Base-by-base conservation (phyloP, 768 basidiomycete genomes). In the Leccinellum albellum region DNA sequence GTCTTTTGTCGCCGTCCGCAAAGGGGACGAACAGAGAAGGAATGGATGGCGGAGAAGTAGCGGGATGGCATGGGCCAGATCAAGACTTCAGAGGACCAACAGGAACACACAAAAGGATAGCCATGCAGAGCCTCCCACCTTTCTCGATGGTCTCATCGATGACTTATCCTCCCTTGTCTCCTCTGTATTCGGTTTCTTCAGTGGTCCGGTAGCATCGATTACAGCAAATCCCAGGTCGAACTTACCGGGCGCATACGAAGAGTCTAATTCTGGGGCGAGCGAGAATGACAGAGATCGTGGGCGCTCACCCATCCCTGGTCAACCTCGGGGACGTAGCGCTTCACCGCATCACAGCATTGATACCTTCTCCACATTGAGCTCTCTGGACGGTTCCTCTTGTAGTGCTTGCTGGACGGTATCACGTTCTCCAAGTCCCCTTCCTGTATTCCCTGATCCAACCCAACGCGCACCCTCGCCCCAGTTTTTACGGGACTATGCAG, bases 1-100 rank as follows among this genome's bases (percentile, higher is more conserved):
- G 0, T 82, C 82, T 2, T 87, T 86, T 61, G 71, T 87, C 45
- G 84, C 82, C 1, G 71, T 82, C 2, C 79, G 82, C 54, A 64
- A 57, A 35, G 74, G 70, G n/a, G 63, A 53, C 3, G 72, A 63
- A 48, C 56, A 28, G 32, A 29, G 12, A 29, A 61, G 70, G 50
- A 21, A 15, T 9, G 52, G 49, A 31, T 54, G 51, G 13, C 49
- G 21, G 47, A 10, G 58, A 33, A 37, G 44, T 6, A 28, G 56
- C 3, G 32, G 45, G 29, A 37, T 7, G 31, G 52, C n/a, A 1
- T 63, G 66, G 67, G 56, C 50, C 10, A 61, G 59, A 42, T 64
- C 66, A 7, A 62, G 66, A 42, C 56, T 65, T 50, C 53, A 13
- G 28, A 56, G 29, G 31, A 28, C 47, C 33, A 12, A 48, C 5